phyloP scores from a whole-genome alignment of 352 stramenopile genomes.

The Achlya hypogyna region DNA sequence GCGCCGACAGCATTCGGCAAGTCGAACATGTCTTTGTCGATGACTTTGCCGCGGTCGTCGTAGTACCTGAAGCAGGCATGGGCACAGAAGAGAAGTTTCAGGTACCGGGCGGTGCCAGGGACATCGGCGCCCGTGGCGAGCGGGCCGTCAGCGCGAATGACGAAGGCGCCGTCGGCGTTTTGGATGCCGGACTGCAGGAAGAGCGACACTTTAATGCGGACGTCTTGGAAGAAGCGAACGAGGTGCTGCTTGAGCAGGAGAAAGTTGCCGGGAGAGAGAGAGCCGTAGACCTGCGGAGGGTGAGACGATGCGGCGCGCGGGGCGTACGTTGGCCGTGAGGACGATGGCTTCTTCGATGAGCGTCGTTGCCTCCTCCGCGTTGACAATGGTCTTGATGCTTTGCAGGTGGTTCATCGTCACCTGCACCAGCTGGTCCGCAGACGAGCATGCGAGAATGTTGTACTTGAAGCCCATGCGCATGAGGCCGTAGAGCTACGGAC shows the following conservation, averaged over 20 bases:
- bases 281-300: slow-evolving; percentile 39
- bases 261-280: slow-evolving; percentile 59
- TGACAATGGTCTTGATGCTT: slow-evolving; percentile 64
- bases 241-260: slow-evolving; percentile 79
- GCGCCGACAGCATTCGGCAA: slow-evolving; percentile 45
- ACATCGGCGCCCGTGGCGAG: slow-evolving; percentile 54
- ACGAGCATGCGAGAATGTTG: slow-evolving; percentile 75
- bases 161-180: slow-evolving; percentile 67
- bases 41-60: slow-evolving; percentile 22
- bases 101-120: slow-evolving; percentile 56
- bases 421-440: slow-evolving; percentile 77
- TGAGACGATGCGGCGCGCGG: neutral
- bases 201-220: slow-evolving; percentile 86
- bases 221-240: slow-evolving; percentile 84
- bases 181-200: slow-evolving; percentile 87
- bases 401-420: slow-evolving; percentile 83
- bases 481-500: slow-evolving; percentile 79
- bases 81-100: neutral
- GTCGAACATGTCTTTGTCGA: slow-evolving; percentile 59
- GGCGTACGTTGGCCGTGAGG: slow-evolving; percentile 46
- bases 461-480: slow-evolving; percentile 95
- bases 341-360: slow-evolving; percentile 73
- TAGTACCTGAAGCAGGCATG: slow-evolving; percentile 9
- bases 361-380: slow-evolving; percentile 47
- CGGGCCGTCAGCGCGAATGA: slow-evolving; percentile 65